phyloP scores from a whole-genome alignment of 2,329 filamentous ascomycete genomes.

The Lecanicillium sp. region DNA sequence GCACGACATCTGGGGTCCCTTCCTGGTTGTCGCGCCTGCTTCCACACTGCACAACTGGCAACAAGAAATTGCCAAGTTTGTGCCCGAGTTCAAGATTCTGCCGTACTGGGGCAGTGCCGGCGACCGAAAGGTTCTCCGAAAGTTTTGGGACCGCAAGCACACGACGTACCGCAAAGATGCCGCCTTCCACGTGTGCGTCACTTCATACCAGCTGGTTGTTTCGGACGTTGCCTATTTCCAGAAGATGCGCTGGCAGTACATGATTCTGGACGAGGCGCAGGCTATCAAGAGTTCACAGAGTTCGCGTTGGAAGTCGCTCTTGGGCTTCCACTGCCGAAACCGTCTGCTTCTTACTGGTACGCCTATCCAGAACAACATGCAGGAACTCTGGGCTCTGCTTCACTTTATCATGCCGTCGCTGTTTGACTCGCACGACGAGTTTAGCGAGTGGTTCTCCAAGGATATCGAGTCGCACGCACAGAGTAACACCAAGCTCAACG shows the following conservation, averaged over 20 bases:
- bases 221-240: conserved; percentile 96
- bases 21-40: conserved; percentile 90
- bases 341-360: conserved; percentile 90
- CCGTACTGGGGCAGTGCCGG: conserved; percentile 96
- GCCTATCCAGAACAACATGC: conserved; percentile 99
- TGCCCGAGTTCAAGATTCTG: conserved; percentile 87
- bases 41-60: conserved; percentile 99
- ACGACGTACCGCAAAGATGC: conserved; percentile 91
- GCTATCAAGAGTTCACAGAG: conserved; percentile 97
- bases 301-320: conserved; percentile 91
- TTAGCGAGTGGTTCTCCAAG: conserved; percentile 91
- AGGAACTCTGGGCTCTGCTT: conserved; percentile 92
- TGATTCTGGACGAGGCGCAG: conserved; percentile 98
- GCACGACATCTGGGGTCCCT: conserved; percentile 97
- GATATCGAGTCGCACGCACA: conserved; percentile 97
- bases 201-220: conserved; percentile 94
- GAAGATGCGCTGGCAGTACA: conserved; percentile 99
- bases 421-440: conserved; percentile 90
- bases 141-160: conserved; percentile 98
- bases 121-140: conserved; percentile 91
- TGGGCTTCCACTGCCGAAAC: conserved; percentile 93
- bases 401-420: conserved; percentile 99
- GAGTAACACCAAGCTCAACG: conserved; percentile 98
- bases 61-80: conserved; percentile 92
- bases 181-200: conserved; percentile 91